Conservation (phyloP, 2,329 filamentous ascomycete species). For the Cryphonectria carpinicola region DNA sequence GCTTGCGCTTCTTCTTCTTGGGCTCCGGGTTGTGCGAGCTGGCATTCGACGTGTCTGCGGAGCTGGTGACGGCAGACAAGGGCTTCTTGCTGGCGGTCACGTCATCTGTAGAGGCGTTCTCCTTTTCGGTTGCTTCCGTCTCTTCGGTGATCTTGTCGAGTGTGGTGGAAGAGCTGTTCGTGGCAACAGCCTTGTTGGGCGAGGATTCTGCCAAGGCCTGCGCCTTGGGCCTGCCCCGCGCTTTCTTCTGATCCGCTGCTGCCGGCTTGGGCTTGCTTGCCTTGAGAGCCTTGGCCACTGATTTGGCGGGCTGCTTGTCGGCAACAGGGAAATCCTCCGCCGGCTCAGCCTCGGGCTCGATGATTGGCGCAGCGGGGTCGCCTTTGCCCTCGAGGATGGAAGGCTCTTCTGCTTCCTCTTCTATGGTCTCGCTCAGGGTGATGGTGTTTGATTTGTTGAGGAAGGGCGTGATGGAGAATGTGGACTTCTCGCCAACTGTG, state of each 20-base stretch:
- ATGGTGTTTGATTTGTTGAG: conserved; percentile 64
- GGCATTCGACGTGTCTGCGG: conserved; percentile 17
- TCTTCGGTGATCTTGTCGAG: conserved; percentile 46
- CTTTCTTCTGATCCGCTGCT: conserved; percentile 41
- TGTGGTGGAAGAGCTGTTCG: conserved; percentile 33
- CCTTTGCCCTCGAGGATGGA: conserved; percentile 26
- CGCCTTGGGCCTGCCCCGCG: conserved; percentile 49
- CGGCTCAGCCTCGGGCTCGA: conserved; percentile 25
- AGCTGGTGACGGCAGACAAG: conserved; percentile 17
- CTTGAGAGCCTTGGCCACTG: conserved; percentile 28
- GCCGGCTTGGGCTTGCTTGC: conserved; percentile 31
- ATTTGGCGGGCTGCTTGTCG: conserved; percentile 19
- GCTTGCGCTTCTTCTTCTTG: conserved; percentile 74
- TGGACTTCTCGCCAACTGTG: conserved; percentile 81
- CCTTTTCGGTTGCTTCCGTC: conserved; percentile 34
- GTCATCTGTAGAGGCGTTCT: conserved; percentile 39
- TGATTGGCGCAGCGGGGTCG: conserved; percentile 21
- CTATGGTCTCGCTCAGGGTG: conserved; percentile 52
- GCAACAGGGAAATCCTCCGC: conserved; percentile 16
- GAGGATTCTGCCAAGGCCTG: conserved; percentile 51
- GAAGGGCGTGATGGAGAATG: conserved; percentile 93
- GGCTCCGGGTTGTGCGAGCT: conserved; percentile 40
- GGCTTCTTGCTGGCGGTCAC: conserved; percentile 35
- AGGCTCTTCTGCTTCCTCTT: conserved; percentile 40
- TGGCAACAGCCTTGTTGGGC: conserved; percentile 50